These are phyloP conservation scores for Microbotryum intermedium DNA, from an alignment of 1,284 basidiomycete genomes.

Conservation along the genomic window DNA sequence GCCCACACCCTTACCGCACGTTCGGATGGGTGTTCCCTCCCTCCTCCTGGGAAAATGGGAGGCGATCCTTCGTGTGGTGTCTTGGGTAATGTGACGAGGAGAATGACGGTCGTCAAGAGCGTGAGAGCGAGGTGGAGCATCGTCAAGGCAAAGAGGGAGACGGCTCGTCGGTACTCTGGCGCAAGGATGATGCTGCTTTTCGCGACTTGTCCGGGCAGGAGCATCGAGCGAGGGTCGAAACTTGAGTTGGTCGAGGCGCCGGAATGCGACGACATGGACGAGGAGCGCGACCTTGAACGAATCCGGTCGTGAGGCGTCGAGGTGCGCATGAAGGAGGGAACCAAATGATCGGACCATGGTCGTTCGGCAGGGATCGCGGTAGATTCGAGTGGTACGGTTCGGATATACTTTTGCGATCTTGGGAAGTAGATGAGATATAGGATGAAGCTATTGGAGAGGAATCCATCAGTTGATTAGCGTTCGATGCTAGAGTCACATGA, in stretches of 20 bases:
- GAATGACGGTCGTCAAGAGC: slow-evolving; percentile 29
- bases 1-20: slow-evolving; percentile 39
- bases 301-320: slow-evolving; percentile 8
- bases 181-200: slow-evolving; percentile 26
- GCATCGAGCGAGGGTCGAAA: slow-evolving; percentile 22
- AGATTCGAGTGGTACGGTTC: slow-evolving; percentile 15
- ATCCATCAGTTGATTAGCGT: not conserved
- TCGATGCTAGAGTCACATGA: not conserved
- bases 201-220: slow-evolving; percentile 27
- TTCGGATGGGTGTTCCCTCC: slow-evolving; percentile 32
- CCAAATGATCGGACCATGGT: slow-evolving; percentile 6
- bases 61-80: slow-evolving; percentile 22
- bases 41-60: slow-evolving; percentile 1
- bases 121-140: slow-evolving; percentile 31
- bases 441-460: slow-evolving; percentile 52
- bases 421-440: slow-evolving; percentile 93
- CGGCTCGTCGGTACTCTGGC: slow-evolving; percentile 30
- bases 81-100: slow-evolving; percentile 32
- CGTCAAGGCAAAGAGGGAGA: slow-evolving; percentile 30
- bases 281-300: not conserved
- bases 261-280: slow-evolving; percentile 1
- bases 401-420: slow-evolving; percentile 61
- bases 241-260: not conserved
- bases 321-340: slow-evolving; percentile 21
- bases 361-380: slow-evolving; percentile 12